phyloP scores from a whole-genome alignment of 345 rosid species.

The Murraya koenigii region DNA sequence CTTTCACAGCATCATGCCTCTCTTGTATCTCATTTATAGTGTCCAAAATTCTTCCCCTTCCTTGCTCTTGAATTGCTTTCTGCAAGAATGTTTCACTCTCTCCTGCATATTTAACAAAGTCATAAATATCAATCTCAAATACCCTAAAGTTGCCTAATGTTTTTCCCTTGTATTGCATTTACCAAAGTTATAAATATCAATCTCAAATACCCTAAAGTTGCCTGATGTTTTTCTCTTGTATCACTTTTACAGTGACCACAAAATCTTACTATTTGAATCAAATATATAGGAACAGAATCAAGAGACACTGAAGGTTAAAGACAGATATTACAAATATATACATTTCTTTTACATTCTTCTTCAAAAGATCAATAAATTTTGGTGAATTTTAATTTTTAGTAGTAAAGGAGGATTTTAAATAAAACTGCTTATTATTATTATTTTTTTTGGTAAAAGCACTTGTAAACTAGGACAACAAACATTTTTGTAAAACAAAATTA shows the following conservation, averaged over 20 bases:
- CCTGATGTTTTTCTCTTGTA: not conserved
- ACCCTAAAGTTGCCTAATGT: not conserved
- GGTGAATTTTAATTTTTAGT: too few relatives aligned
- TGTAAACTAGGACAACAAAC: not conserved
- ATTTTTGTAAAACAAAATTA: too few relatives aligned
- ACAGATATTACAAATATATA: too few relatives aligned
- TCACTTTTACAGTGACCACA: not conserved
- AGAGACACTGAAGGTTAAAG: not conserved
- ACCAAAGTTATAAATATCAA: not conserved
- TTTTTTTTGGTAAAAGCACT: too few relatives aligned
- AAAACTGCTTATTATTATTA: too few relatives aligned
- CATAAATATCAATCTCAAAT: not conserved
- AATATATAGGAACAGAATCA: not conserved
- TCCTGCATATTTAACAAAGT: conserved; percentile 41
- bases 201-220: not conserved
- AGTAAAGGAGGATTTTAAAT: too few relatives aligned
- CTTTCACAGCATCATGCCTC: conserved; percentile 85
- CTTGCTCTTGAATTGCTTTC: conserved; percentile 91
- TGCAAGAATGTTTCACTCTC: conserved; percentile 88
- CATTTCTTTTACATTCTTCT: too few relatives aligned
- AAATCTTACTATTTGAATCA: not conserved
- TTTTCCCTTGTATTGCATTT: too few relatives aligned
- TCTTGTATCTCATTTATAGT: conserved; percentile 83
- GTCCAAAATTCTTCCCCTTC: conserved; percentile 73
- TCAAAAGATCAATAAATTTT: too few relatives aligned